Evolutionary conservation across 2,329 filamentous ascomycete species (phyloP), one percentile per base, ranked within the genome.

Genomic region (Trichophyton rubrum): DNA sequence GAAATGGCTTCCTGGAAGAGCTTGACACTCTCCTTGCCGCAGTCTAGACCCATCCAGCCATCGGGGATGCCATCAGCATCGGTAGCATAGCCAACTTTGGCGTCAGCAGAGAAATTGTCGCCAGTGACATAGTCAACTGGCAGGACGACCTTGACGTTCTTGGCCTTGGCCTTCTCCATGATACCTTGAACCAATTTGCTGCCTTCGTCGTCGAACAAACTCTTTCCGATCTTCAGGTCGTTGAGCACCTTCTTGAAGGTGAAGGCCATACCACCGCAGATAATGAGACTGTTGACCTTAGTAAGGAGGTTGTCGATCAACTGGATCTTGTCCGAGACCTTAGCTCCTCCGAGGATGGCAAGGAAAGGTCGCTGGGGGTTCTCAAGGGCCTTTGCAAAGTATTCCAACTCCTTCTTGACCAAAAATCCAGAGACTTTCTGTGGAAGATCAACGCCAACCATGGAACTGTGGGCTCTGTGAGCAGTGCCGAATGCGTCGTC

Each of bases 241-340:
- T 96, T 84, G 61, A 97, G 83, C n/a, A 90, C 92, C 85, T 99
- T 99, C 84, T 97, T 97, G 85, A 99, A 99, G 69, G 93, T 99
- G 81, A 97, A 99, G 65, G 93, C 91, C 93, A 99, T 99, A 70
- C 85, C 93, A 73, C 93, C 93, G 75, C 92, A 96, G 78, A 99
- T 87, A 77, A 99, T 88, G 67, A 99, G 84, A 75, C 87, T 93
- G 83, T 99, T 84, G 76, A 99, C 91, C 84, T 99, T 97, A 78
- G 90, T 89, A 68, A 99, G 87, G 67, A 99, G 82, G 83, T 99
- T 99, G 80, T 99, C 91, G 73, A 99, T 97, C 69, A 99, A 84
- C 82, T 96, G 90, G 76, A 99, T 99, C 87, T 99, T 99, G 84
- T 99, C 93, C 51, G 90, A 95, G 68, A 99, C 90, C 84, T 99